Conservation (phyloP, 805 yeast genomes). For the Sugiyamaella americana region DNA sequence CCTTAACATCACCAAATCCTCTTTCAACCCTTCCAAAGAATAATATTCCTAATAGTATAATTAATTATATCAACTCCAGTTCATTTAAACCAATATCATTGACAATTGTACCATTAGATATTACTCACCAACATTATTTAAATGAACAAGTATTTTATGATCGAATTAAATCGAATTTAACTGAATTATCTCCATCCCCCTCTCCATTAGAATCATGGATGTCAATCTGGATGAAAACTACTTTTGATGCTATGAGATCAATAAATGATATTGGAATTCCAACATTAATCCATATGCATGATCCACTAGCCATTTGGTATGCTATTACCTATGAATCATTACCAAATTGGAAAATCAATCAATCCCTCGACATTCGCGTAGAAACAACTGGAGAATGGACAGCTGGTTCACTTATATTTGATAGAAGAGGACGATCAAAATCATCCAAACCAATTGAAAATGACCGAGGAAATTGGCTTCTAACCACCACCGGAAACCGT, state of each 20-base stretch:
- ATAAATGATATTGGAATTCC: background rate
- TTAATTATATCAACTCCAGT: slow-evolving; percentile 4
- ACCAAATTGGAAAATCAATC: slow-evolving; percentile 18
- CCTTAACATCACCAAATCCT: slow-evolving; percentile 30
- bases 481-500: slow-evolving; percentile 21
- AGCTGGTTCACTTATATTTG: slow-evolving; percentile 33
- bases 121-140: slow-evolving; percentile 31
- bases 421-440: slow-evolving; percentile 29
- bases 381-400: slow-evolving; percentile 37
- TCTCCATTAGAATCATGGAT: slow-evolving; percentile 34
- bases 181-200: slow-evolving; percentile 9
- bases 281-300: slow-evolving; percentile 28
- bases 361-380: slow-evolving; percentile 32
- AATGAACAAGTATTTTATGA: slow-evolving; percentile 14
- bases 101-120: slow-evolving; percentile 35
- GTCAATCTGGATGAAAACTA: slow-evolving; percentile 28
- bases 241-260: slow-evolving; percentile 22
- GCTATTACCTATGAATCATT: slow-evolving; percentile 20
- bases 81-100: slow-evolving; percentile 25
- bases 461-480: slow-evolving; percentile 22
- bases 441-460: slow-evolving; percentile 1
- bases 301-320: slow-evolving; percentile 36
- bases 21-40: slow-evolving; percentile 27
- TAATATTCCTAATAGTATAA: background rate
- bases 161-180: background rate